Evolutionary conservation across 805 yeast species (phyloP).

Genomic region (Hanseniaspora occidentalis): DNA sequence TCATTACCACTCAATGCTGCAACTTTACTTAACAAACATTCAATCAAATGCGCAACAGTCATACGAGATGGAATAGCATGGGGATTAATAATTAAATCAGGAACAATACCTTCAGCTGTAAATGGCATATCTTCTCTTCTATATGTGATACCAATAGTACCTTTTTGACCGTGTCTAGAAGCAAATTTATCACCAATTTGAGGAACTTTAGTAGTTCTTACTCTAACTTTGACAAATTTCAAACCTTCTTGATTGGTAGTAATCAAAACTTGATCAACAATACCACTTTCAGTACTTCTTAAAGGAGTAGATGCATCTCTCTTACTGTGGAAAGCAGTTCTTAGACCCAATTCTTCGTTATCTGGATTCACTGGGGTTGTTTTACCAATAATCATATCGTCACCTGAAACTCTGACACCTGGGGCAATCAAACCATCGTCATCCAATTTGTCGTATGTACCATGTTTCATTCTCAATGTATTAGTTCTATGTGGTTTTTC

Average conservation of each 20-base stretch:
- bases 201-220: constrained; percentile 97
- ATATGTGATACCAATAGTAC: constrained; percentile 98
- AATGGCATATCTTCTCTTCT: constrained; percentile 99
- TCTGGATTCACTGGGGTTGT: constrained; percentile 99
- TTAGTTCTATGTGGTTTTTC: constrained; percentile 94
- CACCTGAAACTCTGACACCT: constrained; percentile 97
- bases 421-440: constrained; percentile 98
- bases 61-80: constrained; percentile 99
- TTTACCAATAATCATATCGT: constrained; percentile 96
- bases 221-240: constrained; percentile 93
- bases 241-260: constrained; percentile 98
- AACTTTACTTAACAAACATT: constrained; percentile 91
- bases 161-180: constrained; percentile 99
- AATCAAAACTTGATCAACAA: constrained; percentile 91
- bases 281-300: constrained; percentile 94
- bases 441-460: constrained; percentile 95
- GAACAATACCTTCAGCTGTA: constrained; percentile 89
- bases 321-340: constrained; percentile 96
- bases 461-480: constrained; percentile 91
- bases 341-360: constrained; percentile 95
- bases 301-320: constrained; percentile 97
- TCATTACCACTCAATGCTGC: constrained; percentile 91
- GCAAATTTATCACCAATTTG: constrained; percentile 99
- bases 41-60: constrained; percentile 99
- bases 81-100: constrained; percentile 94